Evolutionary conservation across 306 rosid species (phyloP), one percentile per base, ranked within the genome.

Genomic region (Luffa acutangula): DNA sequence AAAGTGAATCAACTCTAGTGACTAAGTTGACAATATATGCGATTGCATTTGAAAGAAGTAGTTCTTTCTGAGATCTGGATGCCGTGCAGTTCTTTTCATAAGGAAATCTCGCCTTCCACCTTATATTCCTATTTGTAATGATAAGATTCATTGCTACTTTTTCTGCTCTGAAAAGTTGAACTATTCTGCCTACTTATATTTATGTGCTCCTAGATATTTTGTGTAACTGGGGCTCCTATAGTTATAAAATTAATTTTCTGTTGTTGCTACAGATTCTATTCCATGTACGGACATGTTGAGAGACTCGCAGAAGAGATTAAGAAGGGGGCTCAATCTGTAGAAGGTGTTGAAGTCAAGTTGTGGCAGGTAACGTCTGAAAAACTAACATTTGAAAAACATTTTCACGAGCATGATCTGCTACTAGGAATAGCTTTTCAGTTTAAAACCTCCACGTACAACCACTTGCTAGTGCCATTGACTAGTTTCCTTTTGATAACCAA

Each of bases 281-380:
- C 98, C 75, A 92, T 91, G 96, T 94, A 94, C 58, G 98, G 98
- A 58, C 98, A 92, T 85, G 98, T 94, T 31, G 94, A 91, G 89
- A 92, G 87, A 85, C 90, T 92, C 59, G 98, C 97, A 31, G 91
- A 94, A 80, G 93, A 92, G 81, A 92, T 94, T 46, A 90, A 84
- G 88, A 92, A 90, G 73, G 98, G 98, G 17, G 97, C 97, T 78
- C 83, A 94, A 70, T 90, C 98, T 56, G 85, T 94, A 20, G 97
- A 94, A 88, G 98, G 96, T 41, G 94, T 94, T 52, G 97, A 94
- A 80, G 97, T 89, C 84, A 83, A 87, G 84, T 81, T 94, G 71
- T 94, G 97, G 97, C 97, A 94, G 94, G 98, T 88, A 77, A 57
- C 78, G 74, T 78, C 12, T 58, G 58, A 12, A 46, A 48, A 18